Conservation (phyloP, 306 rosid genomes). For the Senna siamea region DNA sequence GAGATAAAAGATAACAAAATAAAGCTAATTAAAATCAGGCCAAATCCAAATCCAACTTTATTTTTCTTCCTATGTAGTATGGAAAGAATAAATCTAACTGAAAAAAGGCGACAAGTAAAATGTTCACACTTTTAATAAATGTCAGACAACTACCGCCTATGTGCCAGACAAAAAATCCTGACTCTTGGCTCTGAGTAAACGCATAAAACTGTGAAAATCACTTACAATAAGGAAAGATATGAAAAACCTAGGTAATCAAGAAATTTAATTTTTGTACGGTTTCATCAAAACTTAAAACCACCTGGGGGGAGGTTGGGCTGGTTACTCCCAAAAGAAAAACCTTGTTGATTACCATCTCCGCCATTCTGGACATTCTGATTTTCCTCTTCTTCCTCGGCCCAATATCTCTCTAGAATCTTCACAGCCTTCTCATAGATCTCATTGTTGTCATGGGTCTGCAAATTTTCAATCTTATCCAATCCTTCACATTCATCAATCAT, state of each 20-base stretch:
- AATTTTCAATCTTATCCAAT: conserved; percentile 60
- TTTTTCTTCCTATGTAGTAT: conserved; percentile 1
- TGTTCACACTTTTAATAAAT: conserved; percentile 13
- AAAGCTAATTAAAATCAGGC: neutral
- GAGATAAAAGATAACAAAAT: neutral
- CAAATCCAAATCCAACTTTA: neutral
- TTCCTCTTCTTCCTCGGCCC: conserved; percentile 73
- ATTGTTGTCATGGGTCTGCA: conserved; percentile 63
- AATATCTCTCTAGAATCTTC: conserved; percentile 74
- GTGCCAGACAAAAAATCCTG: conserved; percentile 54
- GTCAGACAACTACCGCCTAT: conserved; percentile 44
- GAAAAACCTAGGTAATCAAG: conserved; percentile 33
- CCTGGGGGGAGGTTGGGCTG: conserved; percentile 58
- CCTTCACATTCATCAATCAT: conserved; percentile 63
- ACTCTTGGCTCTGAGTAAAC: conserved; percentile 42
- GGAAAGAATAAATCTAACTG: conserved; percentile 6
- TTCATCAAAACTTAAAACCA: conserved; percentile 62
- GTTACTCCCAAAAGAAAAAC: conserved; percentile 53
- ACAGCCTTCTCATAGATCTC: conserved; percentile 76
- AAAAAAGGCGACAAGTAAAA: neutral
- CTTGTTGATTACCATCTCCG: conserved; percentile 50
- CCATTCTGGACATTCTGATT: conserved; percentile 46
- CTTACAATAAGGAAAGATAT: neutral
- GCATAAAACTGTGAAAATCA: conserved; percentile 14
- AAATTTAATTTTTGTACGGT: conserved; percentile 24